Conservation (phyloP, 176 grass and related monocot species). For the Oryza officinalis region DNA sequence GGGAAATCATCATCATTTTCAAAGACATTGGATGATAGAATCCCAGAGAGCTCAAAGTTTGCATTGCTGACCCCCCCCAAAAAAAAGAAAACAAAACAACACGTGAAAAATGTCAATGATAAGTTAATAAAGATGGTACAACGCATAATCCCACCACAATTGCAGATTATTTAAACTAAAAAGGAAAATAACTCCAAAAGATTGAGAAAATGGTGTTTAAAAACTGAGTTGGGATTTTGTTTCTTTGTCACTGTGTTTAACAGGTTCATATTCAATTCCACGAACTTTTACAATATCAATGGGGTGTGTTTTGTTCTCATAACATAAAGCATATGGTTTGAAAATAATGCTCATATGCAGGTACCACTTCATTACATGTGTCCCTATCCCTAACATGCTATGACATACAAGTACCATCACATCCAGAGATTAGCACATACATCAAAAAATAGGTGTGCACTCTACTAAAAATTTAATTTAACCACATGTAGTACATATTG, state of each 20-base stretch:
- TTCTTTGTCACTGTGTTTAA: background rate
- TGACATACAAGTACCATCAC: background rate
- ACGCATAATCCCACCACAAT: background rate
- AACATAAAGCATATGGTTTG: slow-evolving; percentile 11
- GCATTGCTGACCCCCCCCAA: slow-evolving; percentile 75
- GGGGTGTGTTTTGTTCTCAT: background rate
- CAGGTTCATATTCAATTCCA: slow-evolving; percentile 8
- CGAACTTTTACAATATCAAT: background rate
- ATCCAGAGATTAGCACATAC: background rate
- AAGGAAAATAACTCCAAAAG: background rate
- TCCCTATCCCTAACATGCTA: background rate
- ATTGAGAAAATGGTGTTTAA: background rate
- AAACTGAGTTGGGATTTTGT: background rate
- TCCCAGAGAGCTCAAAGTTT: slow-evolving; percentile 66
- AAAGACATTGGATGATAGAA: slow-evolving; percentile 70
- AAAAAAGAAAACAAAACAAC: slow-evolving; percentile 36
- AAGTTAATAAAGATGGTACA: slow-evolving; percentile 38
- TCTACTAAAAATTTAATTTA: background rate
- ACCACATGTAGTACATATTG: background rate
- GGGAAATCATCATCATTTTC: slow-evolving; percentile 67
- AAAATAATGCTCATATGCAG: background rate
- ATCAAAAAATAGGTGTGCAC: background rate
- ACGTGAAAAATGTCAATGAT: slow-evolving; percentile 30
- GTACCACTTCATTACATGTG: background rate
- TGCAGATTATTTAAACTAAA: slow-evolving; percentile 7